Base-by-base conservation (phyloP, 1,284 basidiomycete species). In the Gomphus sp. region DNA sequence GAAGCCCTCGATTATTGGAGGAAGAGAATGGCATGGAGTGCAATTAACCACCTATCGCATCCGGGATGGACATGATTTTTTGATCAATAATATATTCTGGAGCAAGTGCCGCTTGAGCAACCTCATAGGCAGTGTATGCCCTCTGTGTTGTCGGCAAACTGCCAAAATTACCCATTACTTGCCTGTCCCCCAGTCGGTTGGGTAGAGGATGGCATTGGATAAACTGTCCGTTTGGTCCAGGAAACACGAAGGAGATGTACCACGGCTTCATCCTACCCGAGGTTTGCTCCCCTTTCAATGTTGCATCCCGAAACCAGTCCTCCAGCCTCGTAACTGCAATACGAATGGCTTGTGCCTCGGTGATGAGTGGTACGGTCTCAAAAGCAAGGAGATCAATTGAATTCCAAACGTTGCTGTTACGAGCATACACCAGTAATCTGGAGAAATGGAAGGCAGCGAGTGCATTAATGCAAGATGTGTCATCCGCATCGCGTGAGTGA, bases 241-340 rank as follows among this genome's bases (percentile, higher is more conserved):
- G 84, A 66, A 83, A 87, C 2, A 89, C 82, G n/a, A 79, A 82
- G 53, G 78, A 81, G 58, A 91, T 81, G 87, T 89, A 92, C 83
- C 87, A 92, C 39, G 78, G 78, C 67, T 88, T 89, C 58, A 66
- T 64, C 56, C 62, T 55, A n/a, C 56, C 56, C 11, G 31, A 39
- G 31, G n/a, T 53, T 47, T 11, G 49, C 50, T 34, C 53, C 62
- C 25, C 25, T 7, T 54, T 16, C 31, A 9, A 14, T 34, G 25
- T 9, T 43, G 41, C 25, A 4, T 25, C 25, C 52, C 3, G 50
- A 6, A 73, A 55, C 53, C 71, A 67, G 11, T 65, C 62, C 48
- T 70, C 52, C 5, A 82, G 66, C 12, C 62, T 60, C 8, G 62
- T 66, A 70, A 92, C 79, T 0, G 89, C 88, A 14, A 71, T 70